phyloP scores from a whole-genome alignment of 495 filamentous ascomycete genomes.

The Podospora anserina region DNA sequence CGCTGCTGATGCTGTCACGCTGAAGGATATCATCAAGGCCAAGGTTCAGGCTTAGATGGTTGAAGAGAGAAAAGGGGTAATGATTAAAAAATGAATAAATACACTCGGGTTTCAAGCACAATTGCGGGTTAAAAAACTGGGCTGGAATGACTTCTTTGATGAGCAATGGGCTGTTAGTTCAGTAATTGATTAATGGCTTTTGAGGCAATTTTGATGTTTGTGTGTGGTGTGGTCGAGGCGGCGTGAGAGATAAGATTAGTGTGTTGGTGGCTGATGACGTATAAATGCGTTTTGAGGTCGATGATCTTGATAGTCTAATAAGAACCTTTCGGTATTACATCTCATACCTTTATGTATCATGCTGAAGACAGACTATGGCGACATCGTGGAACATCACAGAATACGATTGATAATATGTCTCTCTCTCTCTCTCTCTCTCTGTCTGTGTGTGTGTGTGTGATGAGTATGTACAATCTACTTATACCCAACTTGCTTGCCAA shows the following conservation, averaged over 20 bases:
- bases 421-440: too few relatives aligned
- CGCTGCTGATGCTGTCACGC: slow-evolving; percentile 87
- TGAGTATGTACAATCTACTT: background rate
- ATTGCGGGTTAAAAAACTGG: background rate
- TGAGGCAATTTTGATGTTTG: background rate
- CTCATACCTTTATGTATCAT: too few relatives aligned
- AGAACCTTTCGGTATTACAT: too few relatives aligned
- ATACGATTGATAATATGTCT: too few relatives aligned
- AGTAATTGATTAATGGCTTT: background rate
- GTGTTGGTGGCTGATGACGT: background rate
- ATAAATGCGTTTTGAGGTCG: too few relatives aligned
- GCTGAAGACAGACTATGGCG: too few relatives aligned
- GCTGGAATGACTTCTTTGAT: background rate
- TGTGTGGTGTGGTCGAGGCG: background rate
- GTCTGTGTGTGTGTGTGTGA: background rate
- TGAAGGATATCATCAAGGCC: slow-evolving; percentile 85
- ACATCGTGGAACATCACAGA: too few relatives aligned
- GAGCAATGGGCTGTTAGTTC: background rate
- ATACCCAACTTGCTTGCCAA: background rate
- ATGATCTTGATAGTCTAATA: background rate
- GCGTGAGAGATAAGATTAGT: background rate
- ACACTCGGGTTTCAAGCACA: background rate
- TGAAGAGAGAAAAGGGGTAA: background rate
- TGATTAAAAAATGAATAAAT: background rate
- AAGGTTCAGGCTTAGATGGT: slow-evolving; percentile 59